Conservation (phyloP, 202 grass and related monocot genomes). For the Setaria viridis region DNA sequence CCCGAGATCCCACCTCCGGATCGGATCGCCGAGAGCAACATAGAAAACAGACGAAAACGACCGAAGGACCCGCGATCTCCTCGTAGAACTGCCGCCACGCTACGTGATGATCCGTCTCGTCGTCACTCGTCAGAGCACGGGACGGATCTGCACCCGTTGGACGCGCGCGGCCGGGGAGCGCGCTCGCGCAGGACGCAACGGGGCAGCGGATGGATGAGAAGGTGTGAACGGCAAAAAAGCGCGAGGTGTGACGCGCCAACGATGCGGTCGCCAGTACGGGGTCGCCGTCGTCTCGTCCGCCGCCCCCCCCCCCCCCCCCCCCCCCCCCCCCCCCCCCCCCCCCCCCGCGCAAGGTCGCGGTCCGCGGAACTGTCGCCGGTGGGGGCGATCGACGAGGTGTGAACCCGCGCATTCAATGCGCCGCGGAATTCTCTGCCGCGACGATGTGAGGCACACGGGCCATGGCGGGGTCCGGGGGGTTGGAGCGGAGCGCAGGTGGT, state of each 20-base stretch:
- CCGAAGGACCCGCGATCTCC: background rate
- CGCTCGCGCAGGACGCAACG: background rate
- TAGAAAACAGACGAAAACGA: constrained; percentile 1
- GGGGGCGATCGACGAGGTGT: constrained; percentile 13
- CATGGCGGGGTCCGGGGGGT: background rate
- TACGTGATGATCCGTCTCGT: background rate
- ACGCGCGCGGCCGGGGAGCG: background rate
- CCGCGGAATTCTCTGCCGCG: background rate
- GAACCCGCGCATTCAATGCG: constrained; percentile 34
- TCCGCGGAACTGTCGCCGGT: constrained; percentile 28
- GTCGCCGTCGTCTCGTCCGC: constrained; percentile 23
- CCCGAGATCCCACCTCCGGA: background rate
- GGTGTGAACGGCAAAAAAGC: constrained; percentile 27
- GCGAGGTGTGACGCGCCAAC: background rate
- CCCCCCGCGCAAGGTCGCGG: background rate
- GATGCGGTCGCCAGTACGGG: constrained; percentile 28
- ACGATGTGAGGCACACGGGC: background rate
- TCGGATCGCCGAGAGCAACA: background rate
- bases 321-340: too few species aligned
- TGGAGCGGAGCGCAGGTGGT: background rate
- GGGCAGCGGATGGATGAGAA: background rate
- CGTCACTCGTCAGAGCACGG: background rate
- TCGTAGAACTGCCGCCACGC: too few species aligned
- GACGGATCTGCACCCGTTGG: background rate
- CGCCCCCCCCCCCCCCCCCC: too few species aligned